Evolutionary conservation across 768 basidiomycete species (phyloP), one percentile per base, ranked within the genome.

Genomic region (Termitomyces heimii): DNA sequence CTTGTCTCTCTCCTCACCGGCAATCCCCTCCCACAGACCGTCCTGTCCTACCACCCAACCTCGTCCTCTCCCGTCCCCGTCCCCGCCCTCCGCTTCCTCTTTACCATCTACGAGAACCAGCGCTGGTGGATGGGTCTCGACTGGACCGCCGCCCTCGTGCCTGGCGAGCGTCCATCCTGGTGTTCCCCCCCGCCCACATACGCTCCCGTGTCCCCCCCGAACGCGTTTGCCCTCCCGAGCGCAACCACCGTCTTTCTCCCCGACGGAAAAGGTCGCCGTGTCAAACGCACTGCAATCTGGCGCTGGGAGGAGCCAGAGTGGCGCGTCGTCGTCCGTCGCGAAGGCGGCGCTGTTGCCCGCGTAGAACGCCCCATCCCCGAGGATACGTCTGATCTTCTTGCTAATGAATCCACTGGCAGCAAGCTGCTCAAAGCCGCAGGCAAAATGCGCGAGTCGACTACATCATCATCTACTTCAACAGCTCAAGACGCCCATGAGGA

Each of bases 81-180:
- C 24, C 71, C 74, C 46, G 72, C 79, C 18, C 71, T 88, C 32
- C 84, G 88, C 22, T 94, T 95, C 74, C 78, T 90, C 47, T 95
- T 95, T 66, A 92, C 88, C n/a, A 73, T 95, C 12, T 87, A 92
- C 67, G 94, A 97, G 70, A 96, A 96, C 71, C 94, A 97, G 72
- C 81, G 94, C 6, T 96, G 94, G 94, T 98, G 94, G 94, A 84
- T 98, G 83, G 94, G 90, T 13, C 81, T 98, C 44, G 94, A 97
- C 71, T 98, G 92, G 92, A 96, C 94, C 2, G 89, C 91, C 3
- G 93, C 94, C 0, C 81, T 98, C 8, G 81, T 97, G 16, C 94
- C 94, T 0, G 82, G 82, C 18, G 94, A 98, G 66, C 85, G 94
- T 5, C 92, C 94, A 0, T 89, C 91, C 1, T 98, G 94, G 94